Base-by-base conservation (phyloP, 192 early-diverging fungal species). In the Linderina pennispora region DNA sequence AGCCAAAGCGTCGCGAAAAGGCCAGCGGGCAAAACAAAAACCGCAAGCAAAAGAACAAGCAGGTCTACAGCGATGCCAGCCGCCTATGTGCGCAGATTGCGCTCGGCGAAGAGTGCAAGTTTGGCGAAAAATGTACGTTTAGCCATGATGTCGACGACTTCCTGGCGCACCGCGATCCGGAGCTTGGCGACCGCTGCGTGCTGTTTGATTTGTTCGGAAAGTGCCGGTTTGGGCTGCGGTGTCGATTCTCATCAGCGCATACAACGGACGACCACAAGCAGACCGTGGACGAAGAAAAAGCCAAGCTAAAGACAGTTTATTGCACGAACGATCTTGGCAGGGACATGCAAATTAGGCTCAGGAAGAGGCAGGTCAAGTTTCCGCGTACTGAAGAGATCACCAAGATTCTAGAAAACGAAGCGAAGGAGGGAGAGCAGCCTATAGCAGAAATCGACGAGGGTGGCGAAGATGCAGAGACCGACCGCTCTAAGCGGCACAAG, bases 101-200 rank as follows among this genome's bases (percentile, higher is more conserved):
- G 1, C 8, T 46, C n/a, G 78, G 73, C 23, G 50, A 77, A 8
- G 48, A 41, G 7, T 88, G 88, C 47, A 15, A 49, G 1, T 59
- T 59, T 21, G 73, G 77, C 1, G 72, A 76, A 37, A 46, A 43
- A 33, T 98, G 94, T 69, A 78, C 74, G 47, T 86, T 73, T 36
- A 82, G 72, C 36, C 95, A 98, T 71, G 90, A 97, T 52, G 45
- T 91, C 2, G 60, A 64, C 5, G 75, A 52, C 14, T 98, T 87
- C 44, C 35, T 97, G 26, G 73, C 60, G 0, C 33, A 58, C n/a
- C 96, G 92, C 48, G 80, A 58, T 8, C 62, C 76, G 7, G 92
- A 98, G 60, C 40, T 98, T 4, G 89, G 86, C 0, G 49, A 63
- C 4, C 44, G 35, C 6, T 98, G 95, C 55, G 72, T 74, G 6